Base-by-base conservation (phyloP, 1,284 basidiomycete species). In the Microbotryum lychnidis-dioicae region DNA sequence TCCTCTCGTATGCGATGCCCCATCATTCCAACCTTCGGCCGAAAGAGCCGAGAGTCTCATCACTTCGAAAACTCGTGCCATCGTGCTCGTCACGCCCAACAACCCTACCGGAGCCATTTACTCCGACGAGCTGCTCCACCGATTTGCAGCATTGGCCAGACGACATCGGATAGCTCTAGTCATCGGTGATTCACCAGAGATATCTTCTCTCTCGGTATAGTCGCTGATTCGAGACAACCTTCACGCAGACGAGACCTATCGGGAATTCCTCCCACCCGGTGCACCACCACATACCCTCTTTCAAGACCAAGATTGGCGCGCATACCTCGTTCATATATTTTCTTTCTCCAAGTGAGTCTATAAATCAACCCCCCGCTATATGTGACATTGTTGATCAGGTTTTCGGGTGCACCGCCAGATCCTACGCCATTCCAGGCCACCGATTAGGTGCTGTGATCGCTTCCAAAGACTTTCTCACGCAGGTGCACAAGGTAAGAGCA, bases 341-440 rank as follows among this genome's bases (percentile, higher is more conserved):
- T 89, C 87, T 16, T 91, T 90, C 74, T 69, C 67, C 54, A 68
- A 69, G 74, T 76, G 58, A 61, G 75, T 72, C 12, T 31, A 45
- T 7, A 18, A 12, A 18, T 10, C 37, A 31, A 10, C 2, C 7
- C 31, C 31, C 31, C 31, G 31, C 10, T 3, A 31, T 31, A 31
- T 42, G 37, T 6, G 12, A 1, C 12, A 4, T 42, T 42, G 14
- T 18, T 42, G 37, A 42, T 42, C 6, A 42, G 16, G 14, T 18
- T 10, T 16, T 42, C 37, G 14, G 16, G 37, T 31, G 31, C 31
- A 9, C 37, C 51, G 84, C 83, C 62, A 91, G 91, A 76, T 84
- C 85, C 21, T 91, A 90, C 75, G 83, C 84, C 59, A 83, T 94
- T 50, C 91, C 91, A 0, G 90, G 90, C 0, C 87, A 91, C 74